Evolutionary conservation across 202 grass and related monocot genomes (phyloP), one percentile per base, ranked within the genome.

Genomic region (Digitaria exilis): DNA sequence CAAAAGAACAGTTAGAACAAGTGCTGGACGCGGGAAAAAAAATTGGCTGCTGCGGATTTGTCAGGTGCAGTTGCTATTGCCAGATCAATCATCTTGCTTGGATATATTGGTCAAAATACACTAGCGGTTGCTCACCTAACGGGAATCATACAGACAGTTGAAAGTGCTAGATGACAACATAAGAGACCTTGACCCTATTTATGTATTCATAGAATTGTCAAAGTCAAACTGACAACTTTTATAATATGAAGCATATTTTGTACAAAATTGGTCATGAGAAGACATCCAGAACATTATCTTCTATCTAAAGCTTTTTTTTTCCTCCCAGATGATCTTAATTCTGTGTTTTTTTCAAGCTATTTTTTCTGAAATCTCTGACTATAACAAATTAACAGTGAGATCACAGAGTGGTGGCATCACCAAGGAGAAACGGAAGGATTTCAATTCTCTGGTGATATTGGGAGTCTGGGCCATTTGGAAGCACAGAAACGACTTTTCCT

Each of bases 81-180:
- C 81, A 75, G 45, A 34, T 66, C 30, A 76, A 82, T 71, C 29
- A 50, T 72, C 69, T 72, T 50, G 16, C 62, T 12, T 58, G 41
- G 17, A 71, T 78, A 72, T 56, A 72, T 54, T 71, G 48, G 58
- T 89, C 46, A 31, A n/a, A 82, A 67, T 72, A 86, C 26, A 82
- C 39, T 77, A 78, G 39, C 24, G 61, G 44, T 17, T 72, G n/a
- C n/a, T 65, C 65, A 77, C 73, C 41, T 61, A 79, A 66, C 78
- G 32, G 50, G 54, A 83, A 48, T 54, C 68, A 70, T 77, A 58
- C 29, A 79, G 68, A 49, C n/a, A 79, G 21, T 41, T 80, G 24
- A 52, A 31, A 60, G 42, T 59, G 59, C 80, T 19, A 78, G 59
- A 79, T 90, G 71, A 56, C 10, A 66, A 57, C 49, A 79, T 35